phyloP scores from a whole-genome alignment of 345 rosid species.

The Arabidopsis thaliana region DNA sequence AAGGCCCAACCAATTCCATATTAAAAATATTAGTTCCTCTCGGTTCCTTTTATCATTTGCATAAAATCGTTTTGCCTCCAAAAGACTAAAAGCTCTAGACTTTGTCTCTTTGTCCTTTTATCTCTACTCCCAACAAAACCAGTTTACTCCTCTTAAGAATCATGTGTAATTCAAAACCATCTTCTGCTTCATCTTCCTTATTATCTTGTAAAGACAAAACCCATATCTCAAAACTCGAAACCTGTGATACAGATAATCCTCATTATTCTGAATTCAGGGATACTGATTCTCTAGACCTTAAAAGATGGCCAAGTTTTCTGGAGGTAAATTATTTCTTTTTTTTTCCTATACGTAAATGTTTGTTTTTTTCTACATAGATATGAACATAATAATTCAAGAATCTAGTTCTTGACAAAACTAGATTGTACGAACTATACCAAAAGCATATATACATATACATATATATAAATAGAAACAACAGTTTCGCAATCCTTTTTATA shows the following conservation, averaged over 20 bases:
- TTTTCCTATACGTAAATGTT: background rate
- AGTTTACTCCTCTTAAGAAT: constrained; percentile 27
- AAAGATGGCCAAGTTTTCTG: constrained; percentile 80
- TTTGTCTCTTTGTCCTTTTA: constrained; percentile 23
- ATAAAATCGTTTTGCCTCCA: constrained; percentile 28
- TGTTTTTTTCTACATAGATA: background rate
- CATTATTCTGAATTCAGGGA: constrained; percentile 43
- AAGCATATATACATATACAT: background rate
- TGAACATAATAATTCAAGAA: background rate
- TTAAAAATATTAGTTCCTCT: constrained; percentile 23
- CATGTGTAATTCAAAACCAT: constrained; percentile 72
- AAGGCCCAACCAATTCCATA: constrained; percentile 38
- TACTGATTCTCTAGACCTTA: constrained; percentile 51
- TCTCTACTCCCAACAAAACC: constrained; percentile 5
- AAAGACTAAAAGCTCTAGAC: constrained; percentile 25
- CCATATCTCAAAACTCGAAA: constrained; percentile 53
- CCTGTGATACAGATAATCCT: constrained; percentile 39
- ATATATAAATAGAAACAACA: background rate
- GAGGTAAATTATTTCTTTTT: constrained; percentile 55
- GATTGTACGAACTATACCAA: background rate
- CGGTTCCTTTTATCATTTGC: constrained; percentile 18
- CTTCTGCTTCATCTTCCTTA: constrained; percentile 59
- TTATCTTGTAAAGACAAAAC: constrained; percentile 49
- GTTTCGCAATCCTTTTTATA: background rate
- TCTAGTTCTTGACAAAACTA: constrained; percentile 6